These are phyloP conservation scores for Cryptococcus wingfieldii DNA, from an alignment of 1,284 basidiomycete species.

Conservation along the genomic window DNA sequence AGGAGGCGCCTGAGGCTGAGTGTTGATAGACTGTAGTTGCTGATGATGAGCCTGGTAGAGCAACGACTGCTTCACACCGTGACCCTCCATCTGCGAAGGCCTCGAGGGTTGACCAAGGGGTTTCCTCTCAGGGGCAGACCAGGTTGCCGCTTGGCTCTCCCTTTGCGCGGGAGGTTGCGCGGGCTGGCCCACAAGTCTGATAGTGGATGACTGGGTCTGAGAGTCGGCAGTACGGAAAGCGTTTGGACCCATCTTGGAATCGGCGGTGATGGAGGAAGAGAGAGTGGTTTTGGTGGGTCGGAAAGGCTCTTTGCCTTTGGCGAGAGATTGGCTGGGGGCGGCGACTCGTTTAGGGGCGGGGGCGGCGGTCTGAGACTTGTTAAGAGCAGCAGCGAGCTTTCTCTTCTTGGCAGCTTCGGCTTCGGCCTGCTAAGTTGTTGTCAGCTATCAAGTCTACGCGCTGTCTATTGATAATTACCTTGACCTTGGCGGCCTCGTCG, in stretches of 20 bases:
- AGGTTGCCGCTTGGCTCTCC: neutral
- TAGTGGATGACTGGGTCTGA: conserved; percentile 19
- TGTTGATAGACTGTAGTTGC: conserved; percentile 41
- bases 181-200: conserved; percentile 17
- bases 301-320: conserved; percentile 26
- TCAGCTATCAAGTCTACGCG: neutral
- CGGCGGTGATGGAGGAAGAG: conserved; percentile 2
- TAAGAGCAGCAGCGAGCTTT: conserved; percentile 33
- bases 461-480: conserved; percentile 14
- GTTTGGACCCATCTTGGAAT: conserved; percentile 9
- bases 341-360: conserved; percentile 17
- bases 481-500: conserved; percentile 25
- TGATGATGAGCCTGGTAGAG: conserved; percentile 46
- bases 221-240: conserved; percentile 16
- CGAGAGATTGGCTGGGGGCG: conserved; percentile 2
- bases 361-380: conserved; percentile 16
- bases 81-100: conserved; percentile 19
- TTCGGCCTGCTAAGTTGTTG: conserved; percentile 18
- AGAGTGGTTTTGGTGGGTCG: conserved; percentile 13
- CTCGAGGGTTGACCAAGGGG: conserved; percentile 39
- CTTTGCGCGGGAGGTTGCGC: neutral
- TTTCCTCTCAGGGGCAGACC: conserved; percentile 7
- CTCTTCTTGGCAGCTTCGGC: conserved; percentile 48
- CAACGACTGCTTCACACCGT: conserved; percentile 11
- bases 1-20: conserved; percentile 40